These are phyloP conservation scores for Neurospora tetrasperma DNA, from an alignment of 495 filamentous ascomycete genomes.

Conservation along the genomic window DNA sequence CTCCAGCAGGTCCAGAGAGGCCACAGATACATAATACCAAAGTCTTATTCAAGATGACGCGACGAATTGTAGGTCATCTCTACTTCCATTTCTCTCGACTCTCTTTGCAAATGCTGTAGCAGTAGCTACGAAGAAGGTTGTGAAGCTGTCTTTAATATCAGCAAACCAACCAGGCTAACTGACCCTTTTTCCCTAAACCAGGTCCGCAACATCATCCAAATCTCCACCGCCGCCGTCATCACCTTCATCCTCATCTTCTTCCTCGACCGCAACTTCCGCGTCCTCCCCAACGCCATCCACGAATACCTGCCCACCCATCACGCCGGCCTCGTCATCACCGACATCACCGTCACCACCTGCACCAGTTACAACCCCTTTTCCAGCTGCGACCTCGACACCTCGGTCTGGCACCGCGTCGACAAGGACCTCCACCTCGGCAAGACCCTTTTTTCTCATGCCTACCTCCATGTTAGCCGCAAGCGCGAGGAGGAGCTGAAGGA, in stretches of 20 bases:
- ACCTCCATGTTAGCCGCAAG: conserved; percentile 75
- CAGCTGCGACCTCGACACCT: conserved; percentile 66
- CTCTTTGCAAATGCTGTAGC: neutral
- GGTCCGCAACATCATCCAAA: conserved; percentile 79
- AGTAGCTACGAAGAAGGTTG: neutral
- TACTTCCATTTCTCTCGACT: neutral
- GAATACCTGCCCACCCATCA: conserved; percentile 75
- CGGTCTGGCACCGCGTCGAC: conserved; percentile 72
- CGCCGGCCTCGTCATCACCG: conserved; percentile 71
- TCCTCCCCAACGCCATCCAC: conserved; percentile 74
- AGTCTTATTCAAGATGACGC: conserved; percentile 21
- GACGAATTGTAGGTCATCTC: conserved; percentile 32
- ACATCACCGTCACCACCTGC: conserved; percentile 76
- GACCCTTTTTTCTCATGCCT: conserved; percentile 67
- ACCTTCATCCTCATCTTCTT: conserved; percentile 61
- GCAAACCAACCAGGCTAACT: neutral
- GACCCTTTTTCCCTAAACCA: conserved; percentile 10
- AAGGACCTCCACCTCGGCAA: conserved; percentile 82
- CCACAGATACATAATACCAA: neutral
- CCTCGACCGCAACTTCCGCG: conserved; percentile 70
- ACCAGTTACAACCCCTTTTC: conserved; percentile 64
- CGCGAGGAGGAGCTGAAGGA: conserved; percentile 72
- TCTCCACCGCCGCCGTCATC: conserved; percentile 54
- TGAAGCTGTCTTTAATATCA: neutral
- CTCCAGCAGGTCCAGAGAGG: neutral